Evolutionary conservation across 805 yeast genomes (phyloP).

Genomic region (Lipomyces starkeyi): DNA sequence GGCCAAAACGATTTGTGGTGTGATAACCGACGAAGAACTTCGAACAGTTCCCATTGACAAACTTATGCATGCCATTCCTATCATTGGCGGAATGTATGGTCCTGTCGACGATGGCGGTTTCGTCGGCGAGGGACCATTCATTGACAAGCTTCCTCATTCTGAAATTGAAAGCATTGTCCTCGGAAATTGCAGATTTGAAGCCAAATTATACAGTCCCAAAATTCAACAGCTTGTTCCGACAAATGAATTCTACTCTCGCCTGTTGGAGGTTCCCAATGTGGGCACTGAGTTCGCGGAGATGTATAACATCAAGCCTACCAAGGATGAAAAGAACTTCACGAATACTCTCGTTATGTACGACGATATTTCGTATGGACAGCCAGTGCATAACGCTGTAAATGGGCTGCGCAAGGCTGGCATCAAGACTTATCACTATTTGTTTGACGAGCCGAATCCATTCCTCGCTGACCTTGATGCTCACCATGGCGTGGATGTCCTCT

Average conservation of each 20-base stretch:
- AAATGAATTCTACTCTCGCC: constrained; percentile 17
- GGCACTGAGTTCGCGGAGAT: constrained; percentile 22
- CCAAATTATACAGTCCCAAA: constrained; percentile 36
- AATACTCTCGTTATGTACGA: constrained; percentile 29
- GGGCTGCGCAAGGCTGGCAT: constrained; percentile 28
- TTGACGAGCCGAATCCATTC: constrained; percentile 46
- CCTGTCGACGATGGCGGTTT: constrained; percentile 43
- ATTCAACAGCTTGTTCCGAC: constrained; percentile 24
- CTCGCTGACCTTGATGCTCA: constrained; percentile 42
- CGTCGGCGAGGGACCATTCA: constrained; percentile 35
- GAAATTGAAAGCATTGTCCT: constrained; percentile 39
- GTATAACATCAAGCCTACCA: constrained; percentile 24
- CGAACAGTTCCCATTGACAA: constrained; percentile 36
- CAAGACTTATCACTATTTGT: constrained; percentile 42
- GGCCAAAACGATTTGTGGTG: constrained; percentile 29
- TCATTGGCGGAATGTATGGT: constrained; percentile 40
- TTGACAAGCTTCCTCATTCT: constrained; percentile 26
- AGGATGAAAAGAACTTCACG: constrained; percentile 14
- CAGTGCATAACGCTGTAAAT: constrained; percentile 31
- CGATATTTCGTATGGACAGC: constrained; percentile 36
- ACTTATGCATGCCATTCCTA: constrained; percentile 40
- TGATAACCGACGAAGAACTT: constrained; percentile 37
- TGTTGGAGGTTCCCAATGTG: constrained; percentile 24
- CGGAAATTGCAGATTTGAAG: constrained; percentile 44
- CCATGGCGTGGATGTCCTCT: constrained; percentile 48